phyloP scores from a whole-genome alignment of 2,329 filamentous ascomycete genomes.

The Penicillium janthinellum region DNA sequence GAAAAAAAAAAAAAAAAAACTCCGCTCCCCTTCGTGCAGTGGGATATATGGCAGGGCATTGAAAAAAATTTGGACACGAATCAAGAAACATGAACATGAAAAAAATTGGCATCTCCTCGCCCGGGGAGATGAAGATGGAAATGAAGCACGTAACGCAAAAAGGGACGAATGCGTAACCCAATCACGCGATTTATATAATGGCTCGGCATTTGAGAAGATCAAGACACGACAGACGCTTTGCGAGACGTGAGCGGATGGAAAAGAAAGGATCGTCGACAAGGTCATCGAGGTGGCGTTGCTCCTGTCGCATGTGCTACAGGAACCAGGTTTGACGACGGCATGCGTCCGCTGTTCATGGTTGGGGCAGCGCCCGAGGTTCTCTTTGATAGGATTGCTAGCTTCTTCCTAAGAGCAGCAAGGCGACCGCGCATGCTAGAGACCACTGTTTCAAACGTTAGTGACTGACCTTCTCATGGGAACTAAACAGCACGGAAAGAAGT shows the following conservation, averaged over 20 bases:
- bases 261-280: neutral
- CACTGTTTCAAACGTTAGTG: conserved; percentile 40
- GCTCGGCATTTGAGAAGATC: neutral
- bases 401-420: conserved; percentile 51
- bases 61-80: conserved; percentile 15
- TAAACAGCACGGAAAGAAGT: neutral
- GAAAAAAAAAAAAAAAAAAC: conserved; percentile 7
- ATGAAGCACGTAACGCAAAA: neutral
- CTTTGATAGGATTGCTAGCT: conserved; percentile 51
- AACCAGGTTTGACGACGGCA: conserved; percentile 33
- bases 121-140: neutral
- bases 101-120: conserved; percentile 16
- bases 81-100: conserved; percentile 13
- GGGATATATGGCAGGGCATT: conserved; percentile 27
- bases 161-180: neutral
- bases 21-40: conserved; percentile 26
- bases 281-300: conserved; percentile 39
- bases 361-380: conserved; percentile 44
- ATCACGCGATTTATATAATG: neutral
- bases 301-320: conserved; percentile 36
- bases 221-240: neutral
- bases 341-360: conserved; percentile 33
- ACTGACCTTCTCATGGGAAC: neutral
- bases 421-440: conserved; percentile 53
- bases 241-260: neutral